Base-by-base conservation (phyloP, 768 basidiomycete genomes). In the Galerina marginata region DNA sequence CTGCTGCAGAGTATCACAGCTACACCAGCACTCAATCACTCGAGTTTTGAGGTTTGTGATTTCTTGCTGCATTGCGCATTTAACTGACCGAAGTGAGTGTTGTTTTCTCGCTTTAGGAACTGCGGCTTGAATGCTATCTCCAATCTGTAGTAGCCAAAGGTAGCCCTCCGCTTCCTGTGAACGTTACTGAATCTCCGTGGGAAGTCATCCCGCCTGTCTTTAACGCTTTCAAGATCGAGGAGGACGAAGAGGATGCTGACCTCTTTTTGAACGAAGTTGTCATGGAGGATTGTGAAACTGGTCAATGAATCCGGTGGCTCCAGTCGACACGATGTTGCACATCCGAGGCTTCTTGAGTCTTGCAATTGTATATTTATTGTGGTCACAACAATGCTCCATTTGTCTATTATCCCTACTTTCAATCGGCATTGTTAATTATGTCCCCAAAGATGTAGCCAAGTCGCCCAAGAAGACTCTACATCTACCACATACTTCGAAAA, bases 1-100 rank as follows among this genome's bases (percentile, higher is more conserved):
- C 50, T 74, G 16, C 62, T 72, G 42, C 71, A 73, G 58, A 74
- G 73, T 29, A 74, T 73, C 40, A 73, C 69, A 25, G 72, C 70
- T 36, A 59, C 62, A 26, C 73, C 69, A 20, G 68, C 68, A 20
- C 54, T 69, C 42, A 46, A 62, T 20, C 59, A 66, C 51, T 55
- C 36, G 12, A 75, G 73, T 51, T 74, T 74, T 58, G 73, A 73
- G 67, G 73, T 72, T 23, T 14, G 65, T 71, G 20, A 39, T 38
- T 23, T 52, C 36, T 23, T 54, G 38, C 46, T 52, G 45, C 20
- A 11, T 37, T 53, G 60, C 33, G 11, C 33, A 9, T 56, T 37
- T n/a, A 16, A 56, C 29, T 20, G 39, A 10, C 51, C 12, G n/a
- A 6, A 10, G 6, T 16, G n/a, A 11, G 37, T 29, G 10, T 23